These are phyloP conservation scores for Crithidia bombi DNA, from an alignment of 208 protist genomes.

Conservation along the genomic window DNA sequence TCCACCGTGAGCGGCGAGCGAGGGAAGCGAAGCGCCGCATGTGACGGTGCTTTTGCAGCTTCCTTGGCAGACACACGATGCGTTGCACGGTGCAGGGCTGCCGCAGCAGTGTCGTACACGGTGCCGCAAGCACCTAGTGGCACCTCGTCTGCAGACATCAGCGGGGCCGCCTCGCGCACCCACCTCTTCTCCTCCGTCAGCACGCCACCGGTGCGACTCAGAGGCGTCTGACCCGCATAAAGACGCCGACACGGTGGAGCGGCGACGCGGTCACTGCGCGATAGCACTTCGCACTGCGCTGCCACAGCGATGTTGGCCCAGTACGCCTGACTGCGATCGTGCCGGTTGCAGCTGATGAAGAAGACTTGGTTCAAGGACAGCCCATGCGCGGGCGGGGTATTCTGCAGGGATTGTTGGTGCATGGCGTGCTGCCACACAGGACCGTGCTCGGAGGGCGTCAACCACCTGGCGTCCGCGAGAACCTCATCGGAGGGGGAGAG, in stretches of 20 bases:
- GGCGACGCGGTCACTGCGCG: slow-evolving; percentile 13
- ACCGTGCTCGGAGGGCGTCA: neutral
- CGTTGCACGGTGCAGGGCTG: slow-evolving; percentile 11
- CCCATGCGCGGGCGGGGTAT: slow-evolving; percentile 16
- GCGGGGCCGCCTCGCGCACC: neutral
- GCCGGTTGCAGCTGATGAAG: slow-evolving; percentile 85
- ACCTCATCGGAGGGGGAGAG: neutral
- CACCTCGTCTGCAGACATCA: slow-evolving; percentile 21
- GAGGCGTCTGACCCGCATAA: slow-evolving; percentile 28
- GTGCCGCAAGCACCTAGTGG: slow-evolving; percentile 29
- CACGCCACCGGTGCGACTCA: slow-evolving; percentile 25
- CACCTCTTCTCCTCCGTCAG: slow-evolving; percentile 3
- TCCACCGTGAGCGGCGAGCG: slow-evolving; percentile 4
- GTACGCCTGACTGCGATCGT: slow-evolving; percentile 70
- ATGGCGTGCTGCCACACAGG: slow-evolving; percentile 15
- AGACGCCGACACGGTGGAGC: slow-evolving; percentile 33
- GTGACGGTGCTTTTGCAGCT: neutral
- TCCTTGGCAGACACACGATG: neutral
- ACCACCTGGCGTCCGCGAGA: slow-evolving; percentile 4
- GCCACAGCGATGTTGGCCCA: slow-evolving; percentile 58
- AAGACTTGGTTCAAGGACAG: slow-evolving; percentile 46
- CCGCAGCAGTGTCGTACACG: slow-evolving; percentile 25
- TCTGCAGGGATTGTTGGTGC: slow-evolving; percentile 8
- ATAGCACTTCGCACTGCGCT: slow-evolving; percentile 49
- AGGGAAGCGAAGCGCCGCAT: slow-evolving; percentile 2